Conservation (phyloP, 495 filamentous ascomycete species). For the Neurospora sp. region DNA sequence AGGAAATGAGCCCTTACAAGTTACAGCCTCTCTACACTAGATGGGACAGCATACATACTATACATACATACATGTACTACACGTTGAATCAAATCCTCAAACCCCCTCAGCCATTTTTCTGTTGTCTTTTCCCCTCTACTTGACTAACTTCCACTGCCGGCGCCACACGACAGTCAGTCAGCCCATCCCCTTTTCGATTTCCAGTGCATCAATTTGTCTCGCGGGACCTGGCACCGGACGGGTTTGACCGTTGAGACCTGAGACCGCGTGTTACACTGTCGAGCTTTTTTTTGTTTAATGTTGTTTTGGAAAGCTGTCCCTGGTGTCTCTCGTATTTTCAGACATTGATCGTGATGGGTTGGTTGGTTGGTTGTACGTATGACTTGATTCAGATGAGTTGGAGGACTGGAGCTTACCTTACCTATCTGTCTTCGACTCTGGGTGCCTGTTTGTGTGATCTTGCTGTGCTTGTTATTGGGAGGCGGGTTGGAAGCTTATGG, state of each 20-base stretch:
- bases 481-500: neutral
- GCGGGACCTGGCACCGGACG: neutral
- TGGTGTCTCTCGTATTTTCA: neutral
- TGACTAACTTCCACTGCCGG: neutral
- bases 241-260: neutral
- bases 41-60: neutral
- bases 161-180: neutral
- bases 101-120: neutral
- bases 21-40: neutral
- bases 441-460: neutral
- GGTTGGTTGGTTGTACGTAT: neutral
- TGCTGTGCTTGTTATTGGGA: neutral
- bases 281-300: neutral
- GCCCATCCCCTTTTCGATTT: neutral
- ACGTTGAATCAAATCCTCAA: neutral
- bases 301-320: neutral
- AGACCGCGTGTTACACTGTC: neutral
- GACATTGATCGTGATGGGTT: neutral
- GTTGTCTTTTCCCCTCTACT: neutral
- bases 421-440: neutral
- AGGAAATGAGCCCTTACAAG: neutral
- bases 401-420: neutral
- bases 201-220: neutral
- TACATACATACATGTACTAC: neutral
- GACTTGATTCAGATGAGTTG: neutral